Conservation (phyloP, 371 early-diverging fungal genomes). For the Actinomortierella wolfii region DNA sequence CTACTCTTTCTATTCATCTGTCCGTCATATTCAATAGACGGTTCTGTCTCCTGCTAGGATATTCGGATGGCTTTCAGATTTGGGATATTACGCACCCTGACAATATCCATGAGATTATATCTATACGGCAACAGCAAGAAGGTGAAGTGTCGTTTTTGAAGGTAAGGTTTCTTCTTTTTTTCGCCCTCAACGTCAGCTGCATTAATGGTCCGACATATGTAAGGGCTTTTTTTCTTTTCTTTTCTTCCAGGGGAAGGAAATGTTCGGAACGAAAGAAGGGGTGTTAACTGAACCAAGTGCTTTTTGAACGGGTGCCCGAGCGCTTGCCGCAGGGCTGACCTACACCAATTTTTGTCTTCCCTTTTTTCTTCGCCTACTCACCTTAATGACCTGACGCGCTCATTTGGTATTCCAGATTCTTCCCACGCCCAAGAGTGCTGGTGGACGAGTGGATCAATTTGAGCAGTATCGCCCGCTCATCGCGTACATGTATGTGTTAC, state of each 20-base stretch:
- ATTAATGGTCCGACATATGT: background rate
- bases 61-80: conserved; percentile 80
- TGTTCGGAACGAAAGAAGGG: no score
- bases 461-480: conserved; percentile 51
- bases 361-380: background rate
- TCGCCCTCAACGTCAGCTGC: background rate
- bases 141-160: conserved; percentile 58
- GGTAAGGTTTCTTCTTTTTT: conserved; percentile 18
- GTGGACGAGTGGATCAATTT: conserved; percentile 29
- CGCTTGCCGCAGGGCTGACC: background rate
- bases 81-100: conserved; percentile 78
- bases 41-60: conserved; percentile 73
- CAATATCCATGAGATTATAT: conserved; percentile 72
- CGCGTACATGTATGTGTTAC: conserved; percentile 55
- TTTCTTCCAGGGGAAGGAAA: no score
- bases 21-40: conserved; percentile 37
- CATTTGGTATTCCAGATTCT: conserved; percentile 32
- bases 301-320: background rate
- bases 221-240: no score
- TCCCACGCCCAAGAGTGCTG: conserved; percentile 23
- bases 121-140: conserved; percentile 55
- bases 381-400: background rate
- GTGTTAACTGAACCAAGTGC: no score
- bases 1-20: background rate
- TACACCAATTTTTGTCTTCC: background rate